These are phyloP conservation scores for Lolium perenne DNA, from an alignment of 176 grass and related monocot species.

Conservation along the genomic window DNA sequence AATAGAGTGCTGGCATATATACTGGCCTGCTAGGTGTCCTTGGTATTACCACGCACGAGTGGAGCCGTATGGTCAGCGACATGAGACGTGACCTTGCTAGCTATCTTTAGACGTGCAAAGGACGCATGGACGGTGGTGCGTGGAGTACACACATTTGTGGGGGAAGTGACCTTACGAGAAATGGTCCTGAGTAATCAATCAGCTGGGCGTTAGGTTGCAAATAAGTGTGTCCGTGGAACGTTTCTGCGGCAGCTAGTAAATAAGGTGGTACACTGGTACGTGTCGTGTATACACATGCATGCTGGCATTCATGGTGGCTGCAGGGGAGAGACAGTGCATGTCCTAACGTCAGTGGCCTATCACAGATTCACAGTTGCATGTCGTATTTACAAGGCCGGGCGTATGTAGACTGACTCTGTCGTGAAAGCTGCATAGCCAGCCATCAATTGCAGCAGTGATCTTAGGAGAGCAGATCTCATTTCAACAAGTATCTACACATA, in stretches of 20 bases:
- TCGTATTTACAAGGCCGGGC: not conserved
- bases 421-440: not conserved
- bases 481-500: too few relatives aligned
- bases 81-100: not conserved
- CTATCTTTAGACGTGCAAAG: not conserved
- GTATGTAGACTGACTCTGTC: not conserved
- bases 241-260: not conserved
- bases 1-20: too few relatives aligned
- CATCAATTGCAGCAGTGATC: not conserved
- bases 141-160: not conserved
- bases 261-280: not conserved
- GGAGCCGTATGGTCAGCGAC: too few relatives aligned
- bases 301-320: constrained; percentile 16
- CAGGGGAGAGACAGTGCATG: not conserved
- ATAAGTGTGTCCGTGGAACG: constrained; percentile 12
- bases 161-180: not conserved
- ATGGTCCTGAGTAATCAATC: not conserved
- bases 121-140: not conserved
- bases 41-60: too few relatives aligned
- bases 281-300: not conserved
- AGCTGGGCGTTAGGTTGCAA: not conserved
- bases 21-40: too few relatives aligned
- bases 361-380: not conserved
- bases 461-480: too few relatives aligned
- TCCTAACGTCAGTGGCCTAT: not conserved